These are phyloP conservation scores for Echium plantagineum DNA, from an alignment of 257 asterid species.

Conservation along the genomic window DNA sequence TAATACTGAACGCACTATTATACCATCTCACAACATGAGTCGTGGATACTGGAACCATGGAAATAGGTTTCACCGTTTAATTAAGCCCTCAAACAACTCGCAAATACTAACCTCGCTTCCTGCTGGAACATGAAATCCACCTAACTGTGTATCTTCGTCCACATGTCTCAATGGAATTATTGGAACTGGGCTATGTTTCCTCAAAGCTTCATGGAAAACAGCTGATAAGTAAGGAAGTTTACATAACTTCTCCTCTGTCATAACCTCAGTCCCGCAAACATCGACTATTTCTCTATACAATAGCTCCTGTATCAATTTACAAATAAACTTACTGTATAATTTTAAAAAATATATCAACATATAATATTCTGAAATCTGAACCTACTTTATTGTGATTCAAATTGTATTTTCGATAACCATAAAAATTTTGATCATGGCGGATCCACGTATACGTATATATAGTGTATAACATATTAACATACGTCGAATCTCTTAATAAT, in stretches of 20 bases:
- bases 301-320: slow-evolving; percentile 22
- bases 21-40: too few relatives aligned
- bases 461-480: too few relatives aligned
- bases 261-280: slow-evolving; percentile 41
- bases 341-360: too few relatives aligned
- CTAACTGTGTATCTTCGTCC: slow-evolving; percentile 48
- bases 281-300: slow-evolving; percentile 36
- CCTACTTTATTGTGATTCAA: too few relatives aligned
- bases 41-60: too few relatives aligned
- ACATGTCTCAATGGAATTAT: slow-evolving; percentile 68
- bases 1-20: too few relatives aligned
- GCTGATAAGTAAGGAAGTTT: slow-evolving; percentile 66
- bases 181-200: slow-evolving; percentile 68
- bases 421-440: too few relatives aligned
- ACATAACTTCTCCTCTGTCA: slow-evolving; percentile 60
- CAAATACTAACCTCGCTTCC: slow-evolving; percentile 31
- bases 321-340: too few relatives aligned
- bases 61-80: too few relatives aligned
- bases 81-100: too few relatives aligned
- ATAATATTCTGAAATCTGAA: not conserved
- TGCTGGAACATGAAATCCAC: slow-evolving; percentile 61
- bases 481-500: too few relatives aligned
- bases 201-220: slow-evolving; percentile 79
- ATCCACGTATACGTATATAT: too few relatives aligned
- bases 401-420: not conserved